Base-by-base conservation (phyloP, 1,139 yeast genomes). In the Arxiozyma slooffiae region DNA sequence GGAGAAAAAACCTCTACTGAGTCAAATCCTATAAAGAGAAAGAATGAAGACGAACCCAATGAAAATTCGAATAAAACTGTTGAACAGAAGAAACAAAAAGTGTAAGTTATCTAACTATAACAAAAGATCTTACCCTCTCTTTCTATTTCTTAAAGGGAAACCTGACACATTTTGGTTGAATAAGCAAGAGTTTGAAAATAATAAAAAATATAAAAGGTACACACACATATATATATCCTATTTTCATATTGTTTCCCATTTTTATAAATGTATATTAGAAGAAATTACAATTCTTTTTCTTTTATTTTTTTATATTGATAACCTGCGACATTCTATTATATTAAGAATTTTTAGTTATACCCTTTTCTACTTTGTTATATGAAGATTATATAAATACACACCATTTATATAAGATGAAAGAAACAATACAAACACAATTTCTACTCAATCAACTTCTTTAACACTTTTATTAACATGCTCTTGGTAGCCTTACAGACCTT, bases 1-100 rank as follows among this genome's bases (percentile, higher is more conserved):
- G 46, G 42, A 20, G 44, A 41, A 22, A 34, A 38, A 14, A 3
- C 46, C 17, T 22, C 47, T 34, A 26, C 42, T 7, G 42, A 11
- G 7, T 24, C 37, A 11, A n/a, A 38, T 30, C 34, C 46, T 22
- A 49, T 44, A 43, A 54, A 54, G 51, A 54, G 56, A 49, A 50
- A 45, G 21, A 46, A 48, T 21, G 48, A 40, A 11, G 51, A 49
- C 30, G 53, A 44, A 44, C 30, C 22, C 4, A 34, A 14, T 8
- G 38, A n/a, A 21, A 40, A 9, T 14, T 14, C 34, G 17, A 36
- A 42, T 9, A 23, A 34, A 30, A 18, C 48, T n/a, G 30, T 24
- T 18, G 42, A 17, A 41, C 22, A 38, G 23, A 48, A 48, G 40
- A 48, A 43, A 36, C 47, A 43, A 38, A 48, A 44, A 34, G 47